Percentiles rank a stretch among this genome's conserved stretches.
Evolutionary conservation across 495 filamentous ascomycete genomes (phyloP).

Genomic region (Xylaria flabelliformis): DNA sequence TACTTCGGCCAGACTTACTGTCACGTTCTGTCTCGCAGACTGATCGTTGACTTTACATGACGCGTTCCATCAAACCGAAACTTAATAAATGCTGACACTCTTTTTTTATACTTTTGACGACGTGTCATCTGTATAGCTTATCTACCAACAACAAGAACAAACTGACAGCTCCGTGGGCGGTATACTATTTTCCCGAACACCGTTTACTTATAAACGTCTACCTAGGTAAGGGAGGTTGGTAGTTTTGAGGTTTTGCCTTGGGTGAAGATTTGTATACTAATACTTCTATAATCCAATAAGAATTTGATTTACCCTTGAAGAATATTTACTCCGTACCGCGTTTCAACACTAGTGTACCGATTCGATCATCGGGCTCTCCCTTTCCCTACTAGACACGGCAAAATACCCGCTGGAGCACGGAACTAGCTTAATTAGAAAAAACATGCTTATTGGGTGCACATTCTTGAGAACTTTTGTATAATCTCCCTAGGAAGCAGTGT

Average conservation of each 20-base stretch:
- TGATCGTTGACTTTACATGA: constrained; percentile 5
- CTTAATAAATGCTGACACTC: neutral
- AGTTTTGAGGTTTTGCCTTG: neutral
- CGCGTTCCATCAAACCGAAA: constrained; percentile 21
- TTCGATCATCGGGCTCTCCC: constrained; percentile 7
- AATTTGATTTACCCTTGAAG: neutral
- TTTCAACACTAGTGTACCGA: neutral
- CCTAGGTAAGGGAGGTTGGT: neutral
- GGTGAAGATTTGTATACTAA: neutral
- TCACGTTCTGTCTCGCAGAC: neutral
- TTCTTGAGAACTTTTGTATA: neutral
- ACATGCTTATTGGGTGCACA: neutral
- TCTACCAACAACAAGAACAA: neutral
- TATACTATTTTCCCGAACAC: neutral
- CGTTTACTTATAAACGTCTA: neutral
- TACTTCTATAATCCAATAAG: neutral
- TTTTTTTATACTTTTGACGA: neutral
- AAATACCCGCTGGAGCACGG: neutral
- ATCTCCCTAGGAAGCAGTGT: neutral
- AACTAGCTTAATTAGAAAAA: neutral
- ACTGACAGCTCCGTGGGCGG: neutral
- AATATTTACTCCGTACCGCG: neutral
- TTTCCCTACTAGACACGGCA: constrained; percentile 14
- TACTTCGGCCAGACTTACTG: constrained; percentile 8
- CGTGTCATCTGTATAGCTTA: neutral